Conservation (phyloP, 371 early-diverging fungal species). For the Lichtheimia corymbifera region DNA sequence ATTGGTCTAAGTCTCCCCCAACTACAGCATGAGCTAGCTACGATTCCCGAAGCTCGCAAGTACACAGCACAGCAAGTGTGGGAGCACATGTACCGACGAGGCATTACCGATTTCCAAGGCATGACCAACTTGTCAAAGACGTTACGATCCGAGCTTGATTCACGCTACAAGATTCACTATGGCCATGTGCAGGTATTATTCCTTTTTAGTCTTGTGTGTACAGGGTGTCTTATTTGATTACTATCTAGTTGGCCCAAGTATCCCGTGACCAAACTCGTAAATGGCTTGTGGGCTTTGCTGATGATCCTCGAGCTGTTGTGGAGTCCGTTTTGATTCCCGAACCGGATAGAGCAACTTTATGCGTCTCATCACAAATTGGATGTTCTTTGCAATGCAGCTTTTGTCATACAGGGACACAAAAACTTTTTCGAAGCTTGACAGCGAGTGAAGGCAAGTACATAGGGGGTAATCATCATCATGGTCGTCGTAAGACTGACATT, state of each 20-base stretch:
- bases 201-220: neutral
- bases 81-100: slow-evolving; percentile 67
- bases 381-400: slow-evolving; percentile 88
- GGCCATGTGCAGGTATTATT: slow-evolving; percentile 57
- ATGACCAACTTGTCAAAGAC: slow-evolving; percentile 67
- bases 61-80: slow-evolving; percentile 66
- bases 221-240: neutral
- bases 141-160: slow-evolving; percentile 50
- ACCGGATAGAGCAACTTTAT: slow-evolving; percentile 73
- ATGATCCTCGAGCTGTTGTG: slow-evolving; percentile 58
- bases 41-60: slow-evolving; percentile 30
- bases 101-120: slow-evolving; percentile 54
- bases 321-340: slow-evolving; percentile 78
- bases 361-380: slow-evolving; percentile 89
- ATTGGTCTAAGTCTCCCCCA: slow-evolving; percentile 46
- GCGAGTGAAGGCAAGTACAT: slow-evolving; percentile 11
- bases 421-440: slow-evolving; percentile 13
- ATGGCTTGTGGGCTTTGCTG: slow-evolving; percentile 20
- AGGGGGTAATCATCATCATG: neutral
- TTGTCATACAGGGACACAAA: slow-evolving; percentile 87
- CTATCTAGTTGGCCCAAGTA: slow-evolving; percentile 11
- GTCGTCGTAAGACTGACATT: neutral
- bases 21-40: slow-evolving; percentile 35
- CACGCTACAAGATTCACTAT: slow-evolving; percentile 56
- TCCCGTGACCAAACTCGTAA: slow-evolving; percentile 16